Conservation (phyloP, 2,329 filamentous ascomycete genomes). For the Alternaria sp. region DNA sequence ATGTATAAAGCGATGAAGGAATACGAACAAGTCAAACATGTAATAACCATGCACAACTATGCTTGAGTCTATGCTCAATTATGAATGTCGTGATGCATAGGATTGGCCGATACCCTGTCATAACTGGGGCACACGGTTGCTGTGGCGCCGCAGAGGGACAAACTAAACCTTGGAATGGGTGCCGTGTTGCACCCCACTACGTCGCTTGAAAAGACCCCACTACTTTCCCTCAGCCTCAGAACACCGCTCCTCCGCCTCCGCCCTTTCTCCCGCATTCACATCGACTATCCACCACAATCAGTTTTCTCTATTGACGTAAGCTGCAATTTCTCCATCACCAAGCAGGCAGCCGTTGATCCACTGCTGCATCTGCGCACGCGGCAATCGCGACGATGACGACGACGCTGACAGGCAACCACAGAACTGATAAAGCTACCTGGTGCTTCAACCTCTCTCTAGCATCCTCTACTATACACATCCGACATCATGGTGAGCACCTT, state of each 20-base stretch:
- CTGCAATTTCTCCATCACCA: conserved; percentile 11
- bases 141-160: conserved; percentile 30
- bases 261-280: conserved; percentile 27
- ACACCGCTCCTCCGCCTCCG: conserved; percentile 33
- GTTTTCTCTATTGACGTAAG: conserved; percentile 42
- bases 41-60: not conserved
- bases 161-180: conserved; percentile 19
- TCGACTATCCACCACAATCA: conserved; percentile 26
- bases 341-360: conserved; percentile 32
- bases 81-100: conserved; percentile 9
- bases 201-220: conserved; percentile 25
- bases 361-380: conserved; percentile 16
- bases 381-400: conserved; percentile 44
- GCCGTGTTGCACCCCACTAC: not conserved
- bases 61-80: conserved; percentile 8
- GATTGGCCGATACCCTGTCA: not conserved
- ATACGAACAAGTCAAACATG: conserved; percentile 36
- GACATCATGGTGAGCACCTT: conserved; percentile 47
- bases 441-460: conserved; percentile 28
- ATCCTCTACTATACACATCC: conserved; percentile 32
- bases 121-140: conserved; percentile 23
- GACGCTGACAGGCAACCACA: conserved; percentile 50
- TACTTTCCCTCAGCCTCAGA: conserved; percentile 34
- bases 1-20: conserved; percentile 44
- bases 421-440: conserved; percentile 46